Base-by-base conservation (phyloP, 116 monocot species). In the Trichopus zeylanicus region DNA sequence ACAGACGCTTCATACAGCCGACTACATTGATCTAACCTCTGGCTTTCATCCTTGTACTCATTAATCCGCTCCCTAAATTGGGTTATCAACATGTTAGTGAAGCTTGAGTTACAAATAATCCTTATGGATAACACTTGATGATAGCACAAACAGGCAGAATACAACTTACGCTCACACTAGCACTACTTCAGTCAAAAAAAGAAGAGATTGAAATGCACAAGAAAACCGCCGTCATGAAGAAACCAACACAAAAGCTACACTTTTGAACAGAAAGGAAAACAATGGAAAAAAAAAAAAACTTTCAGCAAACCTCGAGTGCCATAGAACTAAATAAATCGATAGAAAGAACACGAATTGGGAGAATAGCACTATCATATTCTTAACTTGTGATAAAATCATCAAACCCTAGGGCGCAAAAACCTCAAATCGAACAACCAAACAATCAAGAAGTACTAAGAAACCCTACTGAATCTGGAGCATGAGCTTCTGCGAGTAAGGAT, bases 1-100 rank as follows among this genome's bases (percentile, higher is more conserved):
- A 79, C 68, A 22, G 80, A 79, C 16, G 77, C 73, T 59, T 88
- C 88, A 66, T 76, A 77, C 20, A 88, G 70, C 4, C 88, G 75
- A 60, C 67, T 83, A 42, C 88, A 88, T 23, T 83, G 88, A 66
- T 88, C 88, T 61, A 88, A 49, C 48, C 76, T 75, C 76, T 79
- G 67, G 29, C 88, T 88, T 60, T 88, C 88, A 63, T 69, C 77
- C 34, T 70, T 76, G 61, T 80, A 88, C 59, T 76, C 83, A 25
- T 69, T 37, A 57, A 88, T 74, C 39, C 79, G 65, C 38, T 77
- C 80, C 64, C 88, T 88, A 52, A 30, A 82, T 64, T 18, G 26
- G 34, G 28, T 18, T 33, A 8, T 20, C 49, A 49, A 13, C 13
- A 42, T 0, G 42, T 13, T 42, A 15, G 42, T 42, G 42, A 42